Evolutionary conservation across 345 rosid genomes (phyloP).

Genomic region (Salix dunnii): DNA sequence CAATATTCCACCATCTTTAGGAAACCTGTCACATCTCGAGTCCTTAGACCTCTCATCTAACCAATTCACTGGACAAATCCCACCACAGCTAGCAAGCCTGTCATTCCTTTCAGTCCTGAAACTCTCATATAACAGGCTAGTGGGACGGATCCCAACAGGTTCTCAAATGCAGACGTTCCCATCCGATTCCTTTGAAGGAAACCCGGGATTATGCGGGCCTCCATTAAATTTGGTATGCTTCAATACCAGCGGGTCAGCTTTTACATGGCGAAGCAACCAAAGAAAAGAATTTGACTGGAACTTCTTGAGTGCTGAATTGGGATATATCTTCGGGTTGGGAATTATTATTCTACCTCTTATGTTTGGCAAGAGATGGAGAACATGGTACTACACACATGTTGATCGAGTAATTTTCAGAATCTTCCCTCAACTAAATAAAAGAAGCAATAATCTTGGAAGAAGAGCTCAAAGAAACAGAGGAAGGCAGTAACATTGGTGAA

Average conservation of each 20-base stretch:
- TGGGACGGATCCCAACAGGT: background rate
- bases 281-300: no score
- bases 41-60: slow-evolving; percentile 10
- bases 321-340: background rate
- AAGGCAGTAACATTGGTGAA: background rate
- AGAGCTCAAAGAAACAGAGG: background rate
- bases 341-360: background rate
- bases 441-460: background rate
- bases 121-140: slow-evolving; percentile 6
- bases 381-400: slow-evolving; percentile 3
- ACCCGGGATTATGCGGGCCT: slow-evolving; percentile 1
- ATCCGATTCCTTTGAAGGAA: background rate
- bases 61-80: background rate
- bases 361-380: slow-evolving; percentile 6
- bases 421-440: slow-evolving; percentile 4
- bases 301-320: background rate
- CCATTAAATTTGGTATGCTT: no score
- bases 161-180: slow-evolving; percentile 9
- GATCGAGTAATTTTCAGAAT: background rate
- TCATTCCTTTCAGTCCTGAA: slow-evolving; percentile 11
- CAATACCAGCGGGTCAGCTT: no score
- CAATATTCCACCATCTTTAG: background rate
- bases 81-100: background rate
- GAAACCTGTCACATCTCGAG: slow-evolving; percentile 7
- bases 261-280: no score